Base-by-base conservation (phyloP, 208 protist species). In the Acanthamoeba healyi region DNA sequence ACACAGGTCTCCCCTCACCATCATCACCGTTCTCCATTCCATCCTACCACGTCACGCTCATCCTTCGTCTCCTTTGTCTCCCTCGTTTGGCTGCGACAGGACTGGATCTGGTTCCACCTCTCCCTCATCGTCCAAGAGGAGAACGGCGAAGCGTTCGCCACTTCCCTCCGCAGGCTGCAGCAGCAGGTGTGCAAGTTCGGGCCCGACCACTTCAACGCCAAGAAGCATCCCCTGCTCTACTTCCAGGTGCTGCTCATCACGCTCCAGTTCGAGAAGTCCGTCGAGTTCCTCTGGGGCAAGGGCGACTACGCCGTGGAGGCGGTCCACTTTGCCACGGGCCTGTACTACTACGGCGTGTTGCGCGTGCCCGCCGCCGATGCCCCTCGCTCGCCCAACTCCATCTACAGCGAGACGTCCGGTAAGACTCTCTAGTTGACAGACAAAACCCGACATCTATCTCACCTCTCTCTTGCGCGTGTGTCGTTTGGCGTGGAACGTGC, bases 221-320 rank as follows among this genome's bases (percentile, higher is more conserved):
- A 32, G 49, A 87, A 61, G 49, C 46, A 87, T 87, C 79, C 79
- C 14, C 49, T 87, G 5, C 79, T 87, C 38, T 87, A 87, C 79
- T 87, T 87, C 79, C 79, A 87, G 79, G 79, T 87, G n/a, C n/a
- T 79, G 12, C 70, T 79, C 5, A 79, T 79, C 70, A 79, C 70
- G 70, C 70, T 79, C 38, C 70, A 79, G 38, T 79, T 79, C 42
- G 70, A 79, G 42, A 79, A 44, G 26, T 5, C 70, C 26, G 70
- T 79, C 29, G 70, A 79, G 36, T 79, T 79, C 70, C 70, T 79
- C 5, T 79, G 70, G 70, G 38, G 36, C 70, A 79, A 42, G 38
- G 70, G 38, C 29, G 38, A 79, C 70, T 79, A 46, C 26, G 70
- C 70, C 70, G 70, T 79, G 9, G 70, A 79, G 38, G 70, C 70